Evolutionary conservation across 2,329 filamentous ascomycete species (phyloP), one percentile per base, ranked within the genome.

Genomic region (Drechslera avenae): DNA sequence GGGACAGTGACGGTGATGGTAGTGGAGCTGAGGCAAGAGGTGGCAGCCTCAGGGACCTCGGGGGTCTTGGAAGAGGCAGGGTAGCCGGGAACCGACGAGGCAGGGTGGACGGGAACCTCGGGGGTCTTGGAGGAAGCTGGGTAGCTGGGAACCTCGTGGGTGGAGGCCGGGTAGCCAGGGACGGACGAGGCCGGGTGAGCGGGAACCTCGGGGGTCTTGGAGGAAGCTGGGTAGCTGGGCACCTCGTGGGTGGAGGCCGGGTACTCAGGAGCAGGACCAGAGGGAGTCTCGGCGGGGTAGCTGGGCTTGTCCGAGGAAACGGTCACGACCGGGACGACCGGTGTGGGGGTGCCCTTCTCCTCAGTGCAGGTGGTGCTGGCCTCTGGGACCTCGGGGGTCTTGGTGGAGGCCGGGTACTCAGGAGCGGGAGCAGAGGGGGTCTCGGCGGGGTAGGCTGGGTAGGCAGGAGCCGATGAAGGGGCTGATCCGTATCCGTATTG

Each of bases 1-100:
- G 68, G 69, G 56, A 79, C 61, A 36, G 76, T 79, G 56, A 78
- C 66, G 50, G 73, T 69, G 57, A 73, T 66, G 56, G 77, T 79
- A 50, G 67, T 66, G 63, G 73, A 77, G 64, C 75, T 71, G 39
- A 70, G 66, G 54, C 75, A 78, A 49, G 59, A 58, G 41, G 60
- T 54, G 41, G 62, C 45, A 35, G 57, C 52, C 31, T 52, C 50
- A 28, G 49, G 49, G 16, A 52, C 48, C 35, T 44, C 23, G 31
- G 60, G 55, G 23, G 21, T 43, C 39, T 31, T 31, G 41, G 35
- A 36, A 35, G 48, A 44, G 41, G 17, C 48, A 17, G 31, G 46
- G 23, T 36, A 31, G 32, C 30, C 48, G 17, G 59, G 56, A 36
- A 56, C 50, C 35, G 35, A 36, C 34, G 48, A 44, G 41, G 17